These are phyloP conservation scores for Perkinsus olseni DNA, from an alignment of 169 alveolate species.

Conservation along the genomic window DNA sequence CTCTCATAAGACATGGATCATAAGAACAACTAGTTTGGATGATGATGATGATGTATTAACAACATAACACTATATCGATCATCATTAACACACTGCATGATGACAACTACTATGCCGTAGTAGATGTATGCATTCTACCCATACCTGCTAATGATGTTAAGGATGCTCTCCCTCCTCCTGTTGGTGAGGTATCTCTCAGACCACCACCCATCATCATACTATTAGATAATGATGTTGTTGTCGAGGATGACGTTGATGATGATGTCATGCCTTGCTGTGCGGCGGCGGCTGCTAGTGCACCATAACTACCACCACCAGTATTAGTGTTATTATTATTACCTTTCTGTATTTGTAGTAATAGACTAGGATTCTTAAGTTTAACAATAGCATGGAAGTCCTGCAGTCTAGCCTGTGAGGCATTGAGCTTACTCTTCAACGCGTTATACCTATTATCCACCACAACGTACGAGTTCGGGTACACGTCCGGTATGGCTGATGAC, in stretches of 20 bases:
- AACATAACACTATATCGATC: too few species aligned
- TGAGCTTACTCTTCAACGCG: conserved; percentile 64
- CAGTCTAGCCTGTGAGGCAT: conserved; percentile 70
- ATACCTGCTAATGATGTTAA: not conserved
- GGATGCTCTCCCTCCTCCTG: not conserved
- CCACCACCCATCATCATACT: not conserved
- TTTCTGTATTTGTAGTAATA: conserved; percentile 66
- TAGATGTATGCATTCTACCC: not conserved
- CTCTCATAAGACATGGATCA: too few species aligned
- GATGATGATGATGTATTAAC: too few species aligned
- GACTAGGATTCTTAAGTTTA: conserved; percentile 75
- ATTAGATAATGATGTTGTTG: not conserved
- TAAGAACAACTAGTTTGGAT: too few species aligned
- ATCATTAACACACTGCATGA: not conserved
- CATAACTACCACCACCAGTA: not conserved
- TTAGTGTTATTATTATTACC: conserved; percentile 4
- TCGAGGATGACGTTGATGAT: not conserved
- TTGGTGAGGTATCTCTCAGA: not conserved
- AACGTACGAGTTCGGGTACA: not conserved
- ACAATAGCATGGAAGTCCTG: conserved; percentile 53
- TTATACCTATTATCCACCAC: conserved; percentile 49
- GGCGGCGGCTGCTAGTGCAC: too few species aligned
- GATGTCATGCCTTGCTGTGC: not conserved
- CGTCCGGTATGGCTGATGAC: conserved; percentile 53
- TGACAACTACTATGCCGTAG: not conserved